Evolutionary conservation across 140 eudicot genomes (phyloP), one percentile per base, ranked within the genome.

Genomic region (Cichorium intybus): DNA sequence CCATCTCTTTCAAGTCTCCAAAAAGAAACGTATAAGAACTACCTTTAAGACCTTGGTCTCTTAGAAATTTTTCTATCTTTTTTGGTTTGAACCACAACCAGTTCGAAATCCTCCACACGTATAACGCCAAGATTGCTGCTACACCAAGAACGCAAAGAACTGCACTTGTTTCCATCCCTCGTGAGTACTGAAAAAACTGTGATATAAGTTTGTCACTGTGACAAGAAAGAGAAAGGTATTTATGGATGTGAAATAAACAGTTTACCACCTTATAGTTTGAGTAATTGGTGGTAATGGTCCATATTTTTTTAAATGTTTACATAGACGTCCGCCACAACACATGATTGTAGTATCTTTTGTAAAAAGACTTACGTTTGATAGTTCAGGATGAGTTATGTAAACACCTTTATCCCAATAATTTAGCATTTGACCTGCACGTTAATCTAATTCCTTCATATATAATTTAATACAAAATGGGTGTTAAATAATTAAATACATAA

Each of bases 11-110:
- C 56, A 66, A n/a, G 15, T 74, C 79, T 35, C 79, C 79, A 4
- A 24, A 47, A 22, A 74, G 4, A 52, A 76, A 56, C 6, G 8
- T 62, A 26, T 76, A 76, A 4, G 72, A 11, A 48, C 2, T 69
- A 18, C 81, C 81, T 6, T 55, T 55, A 0, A 76, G 56, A 2
- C 72, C 76, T 55, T 76, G 72, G 0, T 62, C 62, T 45, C 49
- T 24, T 53, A 76, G 31, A 53, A 21, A n/a, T 41, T 69, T 76
- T 9, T 76, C 76, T 2, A 47, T 56, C 39, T 26, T 76, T 39
- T 64, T 69, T 4, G 81, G 81, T 55, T 37, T 76, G 46, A 76
- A 55, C 81, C 81, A 69, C 24, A 76, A 62, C 62, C 39, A 55
- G 24, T 76, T 69, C 29, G 48, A 37, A 4, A 69, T 37, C 35